Evolutionary conservation across 225 moss, liverwort and hornwort species (phyloP).

Genomic region (Pseudisothecium myosuroides): DNA sequence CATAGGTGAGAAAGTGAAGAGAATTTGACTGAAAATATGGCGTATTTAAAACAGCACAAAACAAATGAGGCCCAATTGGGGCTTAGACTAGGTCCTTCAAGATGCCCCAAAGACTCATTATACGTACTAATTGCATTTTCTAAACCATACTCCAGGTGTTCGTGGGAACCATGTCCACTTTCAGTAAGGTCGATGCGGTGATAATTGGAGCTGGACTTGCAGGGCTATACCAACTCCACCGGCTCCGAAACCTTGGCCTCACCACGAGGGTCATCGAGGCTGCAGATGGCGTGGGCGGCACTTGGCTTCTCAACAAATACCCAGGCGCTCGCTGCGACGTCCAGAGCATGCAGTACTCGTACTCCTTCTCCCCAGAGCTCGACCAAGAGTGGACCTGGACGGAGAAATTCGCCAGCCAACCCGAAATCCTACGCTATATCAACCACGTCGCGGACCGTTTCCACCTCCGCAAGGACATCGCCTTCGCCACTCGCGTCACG

Average conservation of each 20-base stretch:
- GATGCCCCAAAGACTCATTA: not conserved
- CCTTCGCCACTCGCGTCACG: not conserved
- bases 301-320: slow-evolving; percentile 22
- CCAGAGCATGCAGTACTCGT: slow-evolving; percentile 1
- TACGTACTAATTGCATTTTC: not conserved
- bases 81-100: not conserved
- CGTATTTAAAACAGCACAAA: not conserved
- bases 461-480: slow-evolving; percentile 9
- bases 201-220: slow-evolving; percentile 6
- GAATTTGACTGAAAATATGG: not conserved
- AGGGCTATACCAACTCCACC: slow-evolving; percentile 4
- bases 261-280: not conserved
- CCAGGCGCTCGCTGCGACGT: slow-evolving; percentile 18
- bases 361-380: slow-evolving; percentile 11
- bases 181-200: not conserved
- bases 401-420: slow-evolving; percentile 4
- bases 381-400: slow-evolving; percentile 24
- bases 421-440: slow-evolving; percentile 15
- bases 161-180: not conserved
- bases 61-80: not conserved
- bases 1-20: not conserved
- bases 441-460: slow-evolving; percentile 16
- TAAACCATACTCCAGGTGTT: not conserved
- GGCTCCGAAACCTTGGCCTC: not conserved
- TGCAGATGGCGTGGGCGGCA: slow-evolving; percentile 21